Base-by-base conservation (phyloP, 805 yeast genomes). In the Jamesozyma rosinii region DNA sequence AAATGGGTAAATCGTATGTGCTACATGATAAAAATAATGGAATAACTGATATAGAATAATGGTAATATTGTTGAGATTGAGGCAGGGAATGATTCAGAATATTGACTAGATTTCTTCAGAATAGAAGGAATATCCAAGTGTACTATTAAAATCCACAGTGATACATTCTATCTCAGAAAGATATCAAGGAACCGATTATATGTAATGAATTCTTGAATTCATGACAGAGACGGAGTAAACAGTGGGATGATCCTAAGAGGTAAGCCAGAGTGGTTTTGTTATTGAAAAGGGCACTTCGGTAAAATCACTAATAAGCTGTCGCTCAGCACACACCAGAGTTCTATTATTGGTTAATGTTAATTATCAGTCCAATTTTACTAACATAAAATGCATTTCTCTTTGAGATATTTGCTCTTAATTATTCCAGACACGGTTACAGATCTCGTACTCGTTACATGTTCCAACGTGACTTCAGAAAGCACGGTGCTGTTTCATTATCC, bases 401-500 rank as follows among this genome's bases (percentile, higher is more conserved):
- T 24, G 29, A 24, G 11, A 24, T 24, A 24, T 24, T 24, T 24
- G 10, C 11, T 24, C 29, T 24, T 24, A 24, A 24, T 34, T 36
- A 37, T 36, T 29, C 53, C 54, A 77, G 88, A 74, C 96, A 87
- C 78, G 98, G 98, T 83, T 89, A 87, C 83, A 89, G 98, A 90
- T 88, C 97, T 67, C 92, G 98, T 79, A 90, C 98, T 78, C 95
- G 98, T 77, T 92, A 92, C 89, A 94, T 94, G 79, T 92, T 92
- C 95, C 86, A 88, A 76, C 92, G 98, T 77, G 97, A 90, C 83
- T 92, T 83, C 89, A 89, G 85, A 82, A 71, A 68, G 66, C 95
- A 90, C 76, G 98, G 98, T 74, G 73, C 82, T 63, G 77, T 88
- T 68, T 81, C 95, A 59, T 76, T 92, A 80, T 85, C 97, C 61